phyloP scores from a whole-genome alignment of 768 basidiomycete species.

The Xanthoconium purpureum region DNA sequence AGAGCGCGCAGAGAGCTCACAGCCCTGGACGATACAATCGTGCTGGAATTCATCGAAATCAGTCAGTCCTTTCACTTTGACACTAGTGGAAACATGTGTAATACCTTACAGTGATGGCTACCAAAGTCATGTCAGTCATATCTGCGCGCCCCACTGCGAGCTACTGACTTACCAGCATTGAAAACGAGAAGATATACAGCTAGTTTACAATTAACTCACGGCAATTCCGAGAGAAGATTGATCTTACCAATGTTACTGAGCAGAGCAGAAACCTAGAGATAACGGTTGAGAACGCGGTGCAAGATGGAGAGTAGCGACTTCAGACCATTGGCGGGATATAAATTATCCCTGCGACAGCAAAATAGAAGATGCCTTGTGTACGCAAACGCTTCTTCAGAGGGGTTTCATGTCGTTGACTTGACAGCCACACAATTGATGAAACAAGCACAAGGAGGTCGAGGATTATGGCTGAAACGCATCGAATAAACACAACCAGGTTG shows the following conservation, averaged over 20 bases:
- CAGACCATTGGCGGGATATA: conserved; percentile 13
- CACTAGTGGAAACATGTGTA: too few species aligned
- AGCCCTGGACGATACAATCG: conserved; percentile 10
- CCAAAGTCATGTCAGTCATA: neutral
- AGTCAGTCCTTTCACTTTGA: too few species aligned
- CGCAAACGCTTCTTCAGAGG: conserved; percentile 15
- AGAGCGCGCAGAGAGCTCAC: conserved; percentile 4
- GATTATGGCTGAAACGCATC: conserved; percentile 6
- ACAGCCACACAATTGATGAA: conserved; percentile 15
- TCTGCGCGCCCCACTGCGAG: neutral
- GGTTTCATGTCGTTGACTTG: conserved; percentile 5
- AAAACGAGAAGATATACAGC: neutral
- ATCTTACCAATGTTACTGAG: conserved; percentile 3
- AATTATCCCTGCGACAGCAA: conserved; percentile 4
- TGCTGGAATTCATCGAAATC: too few species aligned
- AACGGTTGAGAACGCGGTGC: conserved; percentile 13
- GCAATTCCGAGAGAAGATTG: neutral
- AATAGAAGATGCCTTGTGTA: conserved; percentile 18
- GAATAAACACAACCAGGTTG: neutral
- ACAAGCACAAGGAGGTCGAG: conserved; percentile 19
- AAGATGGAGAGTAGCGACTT: neutral
- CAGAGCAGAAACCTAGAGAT: conserved; percentile 4
- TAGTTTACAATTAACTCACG: neutral
- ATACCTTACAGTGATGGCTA: conserved; percentile 13
- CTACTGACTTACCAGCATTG: neutral